Evolutionary conservation across 768 basidiomycete genomes (phyloP), one percentile per base, ranked within the genome.

Genomic region (Tricholoma flavovirens): DNA sequence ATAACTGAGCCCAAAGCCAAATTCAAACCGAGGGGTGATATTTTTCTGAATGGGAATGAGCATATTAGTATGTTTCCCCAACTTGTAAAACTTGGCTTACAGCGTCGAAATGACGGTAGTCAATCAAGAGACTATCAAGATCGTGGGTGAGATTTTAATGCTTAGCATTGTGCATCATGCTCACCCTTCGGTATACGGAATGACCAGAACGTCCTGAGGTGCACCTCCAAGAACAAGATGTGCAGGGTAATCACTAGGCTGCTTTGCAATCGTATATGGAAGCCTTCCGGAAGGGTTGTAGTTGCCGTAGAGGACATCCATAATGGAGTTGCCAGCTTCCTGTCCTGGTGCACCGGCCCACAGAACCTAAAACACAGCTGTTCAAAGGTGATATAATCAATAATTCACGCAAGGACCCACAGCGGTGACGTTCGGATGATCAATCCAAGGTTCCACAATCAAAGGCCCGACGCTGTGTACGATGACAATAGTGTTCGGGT

Each of bases 1-100:
- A 73, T 97, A 98, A 55, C 85, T 88, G 64, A 95, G 68, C 0
- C 94, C 94, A 66, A 85, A 95, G 4, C 94, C 94, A 67, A 98
- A 98, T 65, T 91, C 90, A 64, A 83, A 93, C 35, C 88, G 87
- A 3, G 91, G 91, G 0, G 77, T 77, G 59, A 92, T 90, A 59
- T 85, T 80, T 69, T 81, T 73, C 81, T 87, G 32, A 29, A 53
- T 21, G 36, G 48, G 14, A 32, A 52, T n/a, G 29, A 69, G 29
- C 68, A 33, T 30, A 14, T 32, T 19, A 59, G 51, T 50, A 49
- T 36, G 30, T 12, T 10, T 21, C 3, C 24, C 1, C 15, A 0
- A 69, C 43, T 15, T 12, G 43, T 12, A 10, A 68, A 11, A 56
- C 61, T 35, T 66, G 63, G 68, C 83, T 71, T 55, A 84, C 78